Conservation (phyloP, 1,284 basidiomycete species). For the Leccinum subspadiceum region DNA sequence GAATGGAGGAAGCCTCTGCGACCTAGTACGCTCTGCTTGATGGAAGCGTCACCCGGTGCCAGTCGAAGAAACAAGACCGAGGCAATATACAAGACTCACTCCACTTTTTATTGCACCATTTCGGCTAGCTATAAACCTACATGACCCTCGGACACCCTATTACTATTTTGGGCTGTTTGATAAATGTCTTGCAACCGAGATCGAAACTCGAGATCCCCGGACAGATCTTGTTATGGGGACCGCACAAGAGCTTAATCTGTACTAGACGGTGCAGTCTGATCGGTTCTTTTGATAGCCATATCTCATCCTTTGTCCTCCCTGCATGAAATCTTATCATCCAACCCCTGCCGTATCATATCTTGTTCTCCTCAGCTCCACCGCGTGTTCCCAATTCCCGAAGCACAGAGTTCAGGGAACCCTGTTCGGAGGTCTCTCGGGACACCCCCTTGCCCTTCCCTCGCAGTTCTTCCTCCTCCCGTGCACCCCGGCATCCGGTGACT, state of each 20-base stretch:
- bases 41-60: not conserved
- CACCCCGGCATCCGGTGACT: not conserved
- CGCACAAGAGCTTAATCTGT: not conserved
- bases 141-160: conserved; percentile 25
- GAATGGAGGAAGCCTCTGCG: not conserved
- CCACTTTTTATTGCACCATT: conserved; percentile 27
- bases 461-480: not conserved
- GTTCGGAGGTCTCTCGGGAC: not conserved
- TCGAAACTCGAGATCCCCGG: not conserved
- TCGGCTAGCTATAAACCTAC: conserved; percentile 14
- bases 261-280: not conserved
- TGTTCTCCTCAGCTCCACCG: not conserved
- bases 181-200: conserved; percentile 1
- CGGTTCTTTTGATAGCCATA: not conserved
- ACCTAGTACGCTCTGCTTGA: not conserved
- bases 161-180: conserved; percentile 6
- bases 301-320: not conserved
- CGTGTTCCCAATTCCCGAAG: not conserved
- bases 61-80: not conserved
- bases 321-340: conserved; percentile 1
- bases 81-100: conserved; percentile 19
- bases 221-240: not conserved
- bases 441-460: not conserved
- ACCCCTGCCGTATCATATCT: not conserved
- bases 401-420: not conserved